A percentile compares a stretch with the other conserved stretches of the same genome.
These are phyloP conservation scores for Phyllosticta paracitricarpa DNA, from an alignment of 2,329 filamentous ascomycete genomes.

Conservation along the genomic window DNA sequence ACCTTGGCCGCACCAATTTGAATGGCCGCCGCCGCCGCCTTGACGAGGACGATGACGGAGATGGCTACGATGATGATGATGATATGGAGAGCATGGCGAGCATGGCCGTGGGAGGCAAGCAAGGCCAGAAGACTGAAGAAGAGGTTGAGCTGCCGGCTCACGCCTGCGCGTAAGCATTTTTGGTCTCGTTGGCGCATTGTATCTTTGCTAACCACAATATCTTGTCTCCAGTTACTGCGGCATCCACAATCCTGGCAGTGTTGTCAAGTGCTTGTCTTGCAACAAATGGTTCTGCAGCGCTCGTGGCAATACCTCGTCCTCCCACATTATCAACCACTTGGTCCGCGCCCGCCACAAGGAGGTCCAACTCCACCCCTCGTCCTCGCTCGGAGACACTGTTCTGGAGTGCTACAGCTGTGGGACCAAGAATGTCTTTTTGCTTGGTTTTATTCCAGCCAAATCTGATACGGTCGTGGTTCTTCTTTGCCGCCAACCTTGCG, in stretches of 20 bases:
- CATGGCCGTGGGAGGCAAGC: conserved; percentile 61
- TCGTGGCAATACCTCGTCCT: conserved; percentile 89
- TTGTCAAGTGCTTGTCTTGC: conserved; percentile 92
- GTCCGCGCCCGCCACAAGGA: conserved; percentile 97
- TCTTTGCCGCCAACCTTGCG: conserved; percentile 91
- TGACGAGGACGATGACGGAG: conserved; percentile 83
- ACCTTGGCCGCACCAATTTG: conserved; percentile 46
- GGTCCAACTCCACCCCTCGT: conserved; percentile 89
- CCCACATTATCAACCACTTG: conserved; percentile 96
- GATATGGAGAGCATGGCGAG: conserved; percentile 64
- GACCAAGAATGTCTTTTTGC: conserved; percentile 96
- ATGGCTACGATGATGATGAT: conserved; percentile 74
- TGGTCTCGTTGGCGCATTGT: conserved; percentile 8
- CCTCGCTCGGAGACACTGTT: conserved; percentile 86
- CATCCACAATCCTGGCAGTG: conserved; percentile 88
- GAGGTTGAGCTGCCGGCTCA: conserved; percentile 79
- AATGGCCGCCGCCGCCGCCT: conserved; percentile 50
- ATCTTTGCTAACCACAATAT: conserved; percentile 9
- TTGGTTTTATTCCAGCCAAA: conserved; percentile 97
- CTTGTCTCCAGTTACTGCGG: conserved; percentile 66
- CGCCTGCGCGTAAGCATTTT: conserved; percentile 68
- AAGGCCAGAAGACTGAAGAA: conserved; percentile 52
- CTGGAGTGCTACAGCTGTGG: conserved; percentile 99
- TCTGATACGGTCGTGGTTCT: conserved; percentile 97
- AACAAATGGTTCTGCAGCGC: conserved; percentile 99